Conservation (phyloP, 345 rosid genomes). For the Reutealis trisperma region DNA sequence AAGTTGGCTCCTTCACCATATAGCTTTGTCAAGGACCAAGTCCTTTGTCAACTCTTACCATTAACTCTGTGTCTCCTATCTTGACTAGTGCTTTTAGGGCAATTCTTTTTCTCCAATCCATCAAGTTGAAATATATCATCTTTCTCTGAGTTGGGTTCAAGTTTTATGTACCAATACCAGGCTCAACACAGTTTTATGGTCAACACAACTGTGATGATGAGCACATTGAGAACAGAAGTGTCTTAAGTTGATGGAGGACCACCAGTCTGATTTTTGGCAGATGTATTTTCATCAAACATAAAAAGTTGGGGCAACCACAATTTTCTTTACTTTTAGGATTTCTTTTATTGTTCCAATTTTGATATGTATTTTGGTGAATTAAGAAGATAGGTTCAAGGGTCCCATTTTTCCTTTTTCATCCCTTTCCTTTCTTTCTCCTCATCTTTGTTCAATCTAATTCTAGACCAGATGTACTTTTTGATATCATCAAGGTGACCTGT, state of each 20-base stretch:
- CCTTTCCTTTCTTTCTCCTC: too few species aligned
- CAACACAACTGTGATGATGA: not conserved
- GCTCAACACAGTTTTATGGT: not conserved
- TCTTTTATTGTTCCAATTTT: not conserved
- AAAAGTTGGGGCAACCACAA: not conserved
- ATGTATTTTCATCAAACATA: not conserved
- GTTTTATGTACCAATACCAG: too few species aligned
- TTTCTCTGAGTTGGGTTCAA: not conserved
- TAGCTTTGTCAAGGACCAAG: not conserved
- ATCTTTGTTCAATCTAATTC: too few species aligned
- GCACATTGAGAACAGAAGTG: not conserved
- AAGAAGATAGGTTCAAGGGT: not conserved
- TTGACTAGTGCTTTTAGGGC: not conserved
- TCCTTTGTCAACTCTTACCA: not conserved
- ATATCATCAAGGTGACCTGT: too few species aligned
- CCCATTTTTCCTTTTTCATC: too few species aligned
- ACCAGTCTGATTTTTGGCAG: not conserved
- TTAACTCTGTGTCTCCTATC: not conserved
- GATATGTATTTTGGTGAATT: not conserved
- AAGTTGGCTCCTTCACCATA: not conserved
- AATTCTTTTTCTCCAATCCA: not conserved
- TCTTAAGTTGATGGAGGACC: not conserved
- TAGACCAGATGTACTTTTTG: too few species aligned
- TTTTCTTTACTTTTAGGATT: too few species aligned
- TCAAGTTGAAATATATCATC: not conserved